Conservation (phyloP, 179 eudicot species). For the Corrigiola litoralis region DNA sequence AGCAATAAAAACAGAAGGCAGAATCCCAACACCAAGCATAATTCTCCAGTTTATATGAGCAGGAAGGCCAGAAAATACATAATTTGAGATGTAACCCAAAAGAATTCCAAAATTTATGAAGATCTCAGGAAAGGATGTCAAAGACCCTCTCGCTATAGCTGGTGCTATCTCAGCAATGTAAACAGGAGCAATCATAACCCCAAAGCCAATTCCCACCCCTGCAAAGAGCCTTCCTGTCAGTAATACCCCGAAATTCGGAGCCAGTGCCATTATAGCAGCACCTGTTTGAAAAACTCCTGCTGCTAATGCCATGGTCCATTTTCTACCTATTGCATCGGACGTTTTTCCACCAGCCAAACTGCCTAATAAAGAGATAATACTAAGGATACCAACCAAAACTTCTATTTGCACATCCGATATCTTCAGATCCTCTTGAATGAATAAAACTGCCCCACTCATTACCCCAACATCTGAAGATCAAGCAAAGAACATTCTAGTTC, state of each 20-base stretch:
- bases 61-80: conserved; percentile 75
- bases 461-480: conserved; percentile 73
- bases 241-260: conserved; percentile 52
- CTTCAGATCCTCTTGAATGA: conserved; percentile 71
- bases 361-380: conserved; percentile 70
- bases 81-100: conserved; percentile 85
- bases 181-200: conserved; percentile 84
- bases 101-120: conserved; percentile 79
- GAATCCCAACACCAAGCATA: conserved; percentile 80
- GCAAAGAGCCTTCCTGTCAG: conserved; percentile 70
- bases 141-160: conserved; percentile 59
- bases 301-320: conserved; percentile 90
- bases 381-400: conserved; percentile 68
- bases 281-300: conserved; percentile 63
- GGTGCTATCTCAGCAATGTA: conserved; percentile 87
- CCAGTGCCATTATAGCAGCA: conserved; percentile 71
- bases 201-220: conserved; percentile 81
- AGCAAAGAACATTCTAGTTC: background rate
- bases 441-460: conserved; percentile 94
- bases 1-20: conserved; percentile 68
- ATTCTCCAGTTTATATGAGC: conserved; percentile 72
- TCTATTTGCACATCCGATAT: conserved; percentile 68
- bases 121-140: conserved; percentile 86
- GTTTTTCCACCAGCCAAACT: conserved; percentile 80
- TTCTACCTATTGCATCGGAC: conserved; percentile 77